Conservation (phyloP, 2,329 filamentous ascomycete species). For the Hypoxylon sp. region DNA sequence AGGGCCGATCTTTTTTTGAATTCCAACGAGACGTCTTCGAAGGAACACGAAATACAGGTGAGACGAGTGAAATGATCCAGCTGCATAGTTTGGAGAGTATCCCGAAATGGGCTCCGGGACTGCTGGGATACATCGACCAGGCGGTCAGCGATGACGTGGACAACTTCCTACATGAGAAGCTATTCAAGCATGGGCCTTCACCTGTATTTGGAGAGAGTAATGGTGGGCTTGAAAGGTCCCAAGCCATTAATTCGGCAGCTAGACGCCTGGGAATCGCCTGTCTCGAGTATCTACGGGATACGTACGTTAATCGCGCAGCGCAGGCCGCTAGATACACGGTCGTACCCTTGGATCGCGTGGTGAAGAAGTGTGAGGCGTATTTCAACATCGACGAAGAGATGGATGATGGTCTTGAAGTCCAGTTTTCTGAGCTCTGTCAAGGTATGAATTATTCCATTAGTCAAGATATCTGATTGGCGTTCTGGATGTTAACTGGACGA, state of each 20-base stretch:
- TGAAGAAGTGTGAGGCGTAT: conserved; percentile 60
- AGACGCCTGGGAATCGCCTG: conserved; percentile 61
- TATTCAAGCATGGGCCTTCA: conserved; percentile 59
- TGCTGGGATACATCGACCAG: conserved; percentile 64
- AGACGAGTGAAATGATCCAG: conserved; percentile 50
- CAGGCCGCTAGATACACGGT: conserved; percentile 63
- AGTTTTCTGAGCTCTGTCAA: conserved; percentile 56
- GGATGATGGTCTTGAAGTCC: conserved; percentile 53
- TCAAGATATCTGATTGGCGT: neutral
- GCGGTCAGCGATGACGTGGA: conserved; percentile 61
- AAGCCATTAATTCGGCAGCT: conserved; percentile 56
- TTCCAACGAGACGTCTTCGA: conserved; percentile 59
- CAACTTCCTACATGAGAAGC: conserved; percentile 59
- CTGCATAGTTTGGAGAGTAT: conserved; percentile 54
- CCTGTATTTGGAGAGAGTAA: conserved; percentile 53
- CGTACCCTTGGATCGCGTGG: conserved; percentile 59
- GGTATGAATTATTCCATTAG: conserved; percentile 53
- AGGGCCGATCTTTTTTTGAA: conserved; percentile 65
- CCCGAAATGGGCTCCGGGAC: conserved; percentile 66
- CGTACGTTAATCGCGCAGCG: conserved; percentile 59
- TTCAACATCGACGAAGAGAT: conserved; percentile 56
- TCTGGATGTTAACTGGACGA: conserved; percentile 37
- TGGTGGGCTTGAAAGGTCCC: conserved; percentile 52
- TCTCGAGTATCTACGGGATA: conserved; percentile 63
- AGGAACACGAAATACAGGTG: conserved; percentile 51